Evolutionary conservation across 257 asterid species (phyloP).

Genomic region (Solanum chiquidenum): DNA sequence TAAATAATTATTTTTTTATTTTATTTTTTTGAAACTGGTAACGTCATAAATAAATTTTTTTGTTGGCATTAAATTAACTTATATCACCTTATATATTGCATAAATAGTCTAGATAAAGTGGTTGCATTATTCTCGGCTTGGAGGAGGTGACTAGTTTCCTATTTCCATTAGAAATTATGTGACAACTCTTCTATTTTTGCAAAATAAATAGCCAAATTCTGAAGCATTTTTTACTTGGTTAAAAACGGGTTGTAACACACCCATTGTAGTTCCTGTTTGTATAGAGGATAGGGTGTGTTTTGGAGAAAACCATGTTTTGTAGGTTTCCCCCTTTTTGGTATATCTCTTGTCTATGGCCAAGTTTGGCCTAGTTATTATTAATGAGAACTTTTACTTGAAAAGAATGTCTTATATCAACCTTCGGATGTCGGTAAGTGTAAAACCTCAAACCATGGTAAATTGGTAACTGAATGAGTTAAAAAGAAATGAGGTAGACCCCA

Average conservation of each 20-base stretch:
- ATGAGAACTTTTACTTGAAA: background rate
- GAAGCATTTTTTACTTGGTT: background rate
- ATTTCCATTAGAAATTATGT: background rate
- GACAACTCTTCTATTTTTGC: background rate
- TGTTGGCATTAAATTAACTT: background rate
- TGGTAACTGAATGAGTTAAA: background rate
- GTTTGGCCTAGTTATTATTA: background rate
- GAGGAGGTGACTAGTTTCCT: background rate
- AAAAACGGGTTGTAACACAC: background rate
- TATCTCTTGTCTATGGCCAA: background rate
- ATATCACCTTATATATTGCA: background rate
- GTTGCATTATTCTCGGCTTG: background rate
- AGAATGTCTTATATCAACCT: background rate
- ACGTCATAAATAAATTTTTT: too few relatives aligned
- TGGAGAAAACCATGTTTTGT: background rate
- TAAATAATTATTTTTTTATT: background rate
- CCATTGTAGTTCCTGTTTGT: background rate
- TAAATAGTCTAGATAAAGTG: background rate
- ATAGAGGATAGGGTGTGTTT: background rate
- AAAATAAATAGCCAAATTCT: background rate
- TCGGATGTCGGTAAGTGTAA: background rate
- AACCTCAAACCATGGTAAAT: background rate
- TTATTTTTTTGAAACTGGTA: too few relatives aligned
- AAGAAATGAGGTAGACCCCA: background rate
- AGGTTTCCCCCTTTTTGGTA: background rate